Evolutionary conservation across 192 early-diverging fungal genomes (phyloP), one percentile per base, ranked within the genome.

Genomic region (Pilaira anomala): DNA sequence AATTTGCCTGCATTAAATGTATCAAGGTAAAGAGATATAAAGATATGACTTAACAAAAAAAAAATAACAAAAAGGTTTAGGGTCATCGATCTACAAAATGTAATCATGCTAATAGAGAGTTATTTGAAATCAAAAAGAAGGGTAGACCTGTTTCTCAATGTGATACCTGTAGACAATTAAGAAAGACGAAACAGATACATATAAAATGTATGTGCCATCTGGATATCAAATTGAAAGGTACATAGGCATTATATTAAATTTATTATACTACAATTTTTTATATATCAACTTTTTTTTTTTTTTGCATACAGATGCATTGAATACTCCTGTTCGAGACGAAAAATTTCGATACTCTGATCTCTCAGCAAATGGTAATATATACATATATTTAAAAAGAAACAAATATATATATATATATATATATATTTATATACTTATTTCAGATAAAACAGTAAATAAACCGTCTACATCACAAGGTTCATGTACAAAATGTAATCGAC

Each of bases 71-170:
- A 39, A 11, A 18, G 58, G 1, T 14, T 24, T 51, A 75, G 73
- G 73, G 73, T 29, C 73, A 75, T 42, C 62, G 73, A 4, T 75
- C 73, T 4, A 65, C 73, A 40, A 45, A 53, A 12, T 75, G 73
- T 52, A 56, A 49, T 49, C 73, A 65, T 73, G 60, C 68, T 7
- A 79, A 82, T 52, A 80, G 88, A 41, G 70, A 78, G 48, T 71
- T 90, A 28, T 76, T 80, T 30, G 80, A 82, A 52, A 81, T 90
- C n/a, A 71, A 82, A 26, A 85, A 79, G 72, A 90, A 90, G 66
- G 88, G 88, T 8, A 80, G 88, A 14, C 88, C 88, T 1, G 73
- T 82, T 29, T 83, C 85, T 12, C 86, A 90, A 56, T 90, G 88
- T 66, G 51, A 67, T 52, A 76, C 74, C 51, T 90, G 88, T 60